phyloP scores from a whole-genome alignment of 257 asterid genomes.

The Solanum virginianum region DNA sequence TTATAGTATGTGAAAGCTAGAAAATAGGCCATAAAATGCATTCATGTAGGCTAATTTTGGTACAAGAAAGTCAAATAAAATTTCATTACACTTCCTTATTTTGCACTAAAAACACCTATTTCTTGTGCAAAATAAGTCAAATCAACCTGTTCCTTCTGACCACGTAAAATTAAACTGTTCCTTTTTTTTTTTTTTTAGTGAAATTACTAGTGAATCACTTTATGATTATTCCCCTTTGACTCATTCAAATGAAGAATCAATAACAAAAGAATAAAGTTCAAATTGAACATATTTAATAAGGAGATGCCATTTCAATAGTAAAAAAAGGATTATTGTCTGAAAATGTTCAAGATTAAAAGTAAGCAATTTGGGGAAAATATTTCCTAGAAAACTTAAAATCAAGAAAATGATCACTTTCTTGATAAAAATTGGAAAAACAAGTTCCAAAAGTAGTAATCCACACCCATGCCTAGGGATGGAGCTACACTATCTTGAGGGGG shows the following conservation, averaged over 20 bases:
- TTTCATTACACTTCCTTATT: no score
- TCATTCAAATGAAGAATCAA: neutral
- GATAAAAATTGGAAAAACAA: neutral
- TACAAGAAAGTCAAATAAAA: neutral
- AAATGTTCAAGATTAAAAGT: neutral
- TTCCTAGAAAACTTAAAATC: neutral
- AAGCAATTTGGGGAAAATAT: neutral
- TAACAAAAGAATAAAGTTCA: neutral
- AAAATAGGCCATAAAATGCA: no score
- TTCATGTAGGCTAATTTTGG: no score
- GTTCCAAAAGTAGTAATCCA: neutral
- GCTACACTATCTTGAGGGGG: no score
- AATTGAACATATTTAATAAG: neutral
- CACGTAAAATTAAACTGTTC: neutral
- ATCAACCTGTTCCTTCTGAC: neutral
- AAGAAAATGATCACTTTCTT: neutral
- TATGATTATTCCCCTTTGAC: neutral
- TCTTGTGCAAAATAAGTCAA: neutral
- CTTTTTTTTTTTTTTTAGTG: neutral
- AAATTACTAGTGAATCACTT: neutral
- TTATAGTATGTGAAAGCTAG: no score
- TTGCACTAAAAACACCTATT: neutral
- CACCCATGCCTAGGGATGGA: neutral
- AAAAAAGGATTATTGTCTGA: neutral
- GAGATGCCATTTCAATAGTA: neutral